Base-by-base conservation (phyloP, 208 protist species). In the Trypanosoma grayi region DNA sequence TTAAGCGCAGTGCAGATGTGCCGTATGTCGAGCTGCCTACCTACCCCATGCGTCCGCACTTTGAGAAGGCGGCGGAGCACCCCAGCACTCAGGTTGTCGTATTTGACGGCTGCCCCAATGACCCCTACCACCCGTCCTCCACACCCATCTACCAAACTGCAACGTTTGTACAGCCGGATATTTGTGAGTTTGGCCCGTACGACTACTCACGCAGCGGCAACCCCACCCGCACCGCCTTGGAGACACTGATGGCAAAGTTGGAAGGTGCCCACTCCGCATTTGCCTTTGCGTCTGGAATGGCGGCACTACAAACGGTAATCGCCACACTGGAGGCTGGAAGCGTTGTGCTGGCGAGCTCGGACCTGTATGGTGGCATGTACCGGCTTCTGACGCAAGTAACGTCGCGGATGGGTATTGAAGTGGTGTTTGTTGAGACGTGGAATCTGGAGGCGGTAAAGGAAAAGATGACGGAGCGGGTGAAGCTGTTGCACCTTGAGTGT, bases 361-460 rank as follows among this genome's bases (percentile, higher is more conserved):
- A 98, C 74, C 79, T 97, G 33, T 98, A 98, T 81, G 96, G 96
- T 37, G 96, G 96, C 58, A 98, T 96, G 75, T 75, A 97, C 78
- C 83, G 93, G 44, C 85, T 93, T 20, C 80, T 97, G 27, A 91
- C 86, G 20, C 88, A 94, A 62, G 67, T 97, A 24, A 82, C 79
- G 24, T 46, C 60, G 20, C 56, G 64, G 25, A 66, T 89, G 34
- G 82, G 84, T 44, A 75, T 98, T 36, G 67, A 88, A 33, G 81
- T 96, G 48, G 48, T 71, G 31, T 97, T 98, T 70, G 86, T 97
- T 18, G 88, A 96, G 60, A 87, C 90, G 24, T 90, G 74, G 72
- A 55, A 93, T 48, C 66, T 92, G 9, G 77, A 70, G 10, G 77
- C 55, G 11, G 79, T 92, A 52, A 60, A 76, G 60, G 59, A 37